phyloP scores from a whole-genome alignment of 192 early-diverging fungal genomes.

The Thamnidium elegans region DNA sequence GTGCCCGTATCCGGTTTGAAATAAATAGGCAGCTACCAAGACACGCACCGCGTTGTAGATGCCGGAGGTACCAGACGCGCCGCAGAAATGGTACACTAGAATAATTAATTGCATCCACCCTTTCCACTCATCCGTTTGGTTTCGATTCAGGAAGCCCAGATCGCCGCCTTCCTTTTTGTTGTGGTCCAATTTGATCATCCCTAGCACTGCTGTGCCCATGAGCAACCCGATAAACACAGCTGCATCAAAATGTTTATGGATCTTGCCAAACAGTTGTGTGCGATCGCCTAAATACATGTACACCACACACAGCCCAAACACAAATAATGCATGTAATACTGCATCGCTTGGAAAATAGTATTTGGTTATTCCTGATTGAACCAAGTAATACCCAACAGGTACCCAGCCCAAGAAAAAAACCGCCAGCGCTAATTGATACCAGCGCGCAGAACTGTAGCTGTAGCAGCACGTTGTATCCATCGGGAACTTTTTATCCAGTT shows the following conservation, averaged over 20 bases:
- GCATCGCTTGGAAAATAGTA: constrained; percentile 39
- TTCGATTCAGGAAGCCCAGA: constrained; percentile 64
- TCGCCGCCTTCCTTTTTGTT: constrained; percentile 44
- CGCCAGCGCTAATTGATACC: constrained; percentile 42
- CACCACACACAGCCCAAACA: constrained; percentile 54
- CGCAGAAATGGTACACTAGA: constrained; percentile 70
- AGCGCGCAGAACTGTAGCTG: constrained; percentile 44
- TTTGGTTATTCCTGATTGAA: not conserved
- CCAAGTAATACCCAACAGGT: constrained; percentile 27
- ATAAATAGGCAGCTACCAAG: constrained; percentile 76
- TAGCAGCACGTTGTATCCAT: constrained; percentile 62
- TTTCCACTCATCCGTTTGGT: constrained; percentile 86
- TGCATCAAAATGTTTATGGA: constrained; percentile 60
- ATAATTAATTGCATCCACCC: constrained; percentile 85
- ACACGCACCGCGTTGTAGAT: constrained; percentile 76
- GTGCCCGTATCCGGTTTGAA: constrained; percentile 84
- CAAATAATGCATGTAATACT: constrained; percentile 42
- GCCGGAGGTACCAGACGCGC: constrained; percentile 57
- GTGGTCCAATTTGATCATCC: constrained; percentile 35
- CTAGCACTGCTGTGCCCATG: constrained; percentile 38
- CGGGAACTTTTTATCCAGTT: constrained; percentile 40
- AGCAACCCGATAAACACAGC: constrained; percentile 49
- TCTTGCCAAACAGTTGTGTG: constrained; percentile 65
- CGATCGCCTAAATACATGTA: constrained; percentile 70
- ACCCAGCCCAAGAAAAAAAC: constrained; percentile 41